Base-by-base conservation (phyloP, 768 basidiomycete genomes). In the Pluteus cervinus region DNA sequence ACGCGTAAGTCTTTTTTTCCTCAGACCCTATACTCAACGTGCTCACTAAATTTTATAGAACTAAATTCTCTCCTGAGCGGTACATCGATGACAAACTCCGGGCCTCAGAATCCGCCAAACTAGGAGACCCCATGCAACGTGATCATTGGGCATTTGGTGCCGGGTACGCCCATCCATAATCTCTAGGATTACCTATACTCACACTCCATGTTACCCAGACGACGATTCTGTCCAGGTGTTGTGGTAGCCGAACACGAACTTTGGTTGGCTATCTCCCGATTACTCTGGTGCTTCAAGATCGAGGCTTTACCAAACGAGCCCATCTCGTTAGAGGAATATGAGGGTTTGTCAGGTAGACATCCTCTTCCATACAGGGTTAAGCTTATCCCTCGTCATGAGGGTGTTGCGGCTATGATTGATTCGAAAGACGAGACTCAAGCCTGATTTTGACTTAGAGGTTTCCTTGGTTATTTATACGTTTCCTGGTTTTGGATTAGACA, bases 61-160 rank as follows among this genome's bases (percentile, higher is more conserved):
- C 26, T 28, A 14, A 14, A 8, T 11, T 33, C n/a, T 16, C 69
- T 56, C 69, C 71, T n/a, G 66, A 73, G 8, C 59, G 71, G 2
- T 73, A 65, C 48, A 41, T 71, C 23, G 50, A 55, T 15, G 68
- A 73, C 41, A 40, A 43, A 0, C 55, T 55, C 7, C 51, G 56
- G 12, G 61, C 60, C 14, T 62, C 65, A 1, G 69, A 71, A 37
- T 71, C 69, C 3, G 65, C 67, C 11, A 66, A 69, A 25, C 48
- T 65, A 16, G 30, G 58, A 2, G 56, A 73, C 41, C 56, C 68
- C 6, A 55, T 56, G 43, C 56, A 73, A 35, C 62, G 71, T 24
- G 71, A 73, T 42, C 68, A 73, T 39, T 73, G 71, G 71, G 61
- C 62, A 50, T 73, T 70, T 36, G 71, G 71, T 11, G 68, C 53